Evolutionary conservation across 306 rosid genomes (phyloP).

Genomic region (Malus sieversii): DNA sequence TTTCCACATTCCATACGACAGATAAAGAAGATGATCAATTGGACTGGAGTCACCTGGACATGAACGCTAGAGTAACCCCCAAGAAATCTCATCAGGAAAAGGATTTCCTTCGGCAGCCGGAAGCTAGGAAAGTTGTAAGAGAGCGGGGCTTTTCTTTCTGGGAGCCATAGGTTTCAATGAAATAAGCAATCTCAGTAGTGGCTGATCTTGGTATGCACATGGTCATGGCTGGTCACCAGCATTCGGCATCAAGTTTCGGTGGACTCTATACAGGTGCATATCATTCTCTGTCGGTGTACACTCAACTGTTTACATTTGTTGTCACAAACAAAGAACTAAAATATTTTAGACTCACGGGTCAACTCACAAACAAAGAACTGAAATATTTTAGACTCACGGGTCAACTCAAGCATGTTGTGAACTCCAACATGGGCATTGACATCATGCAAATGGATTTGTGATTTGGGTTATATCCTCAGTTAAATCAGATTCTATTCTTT

Average conservation of each 20-base stretch:
- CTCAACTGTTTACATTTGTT: background rate
- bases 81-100: slow-evolving; percentile 34
- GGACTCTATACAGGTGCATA: background rate
- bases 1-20: slow-evolving; percentile 14
- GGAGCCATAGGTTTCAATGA: slow-evolving; percentile 38
- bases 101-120: slow-evolving; percentile 46
- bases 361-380: background rate
- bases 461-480: background rate
- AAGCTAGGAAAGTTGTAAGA: slow-evolving; percentile 54
- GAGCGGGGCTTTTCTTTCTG: slow-evolving; percentile 73
- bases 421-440: background rate
- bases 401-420: background rate
- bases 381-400: background rate
- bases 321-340: background rate
- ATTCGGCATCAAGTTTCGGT: background rate
- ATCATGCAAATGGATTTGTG: background rate
- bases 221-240: background rate
- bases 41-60: slow-evolving; percentile 18
- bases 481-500: background rate
- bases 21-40: slow-evolving; percentile 21
- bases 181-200: background rate
- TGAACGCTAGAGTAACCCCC: slow-evolving; percentile 17
- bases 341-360: background rate
- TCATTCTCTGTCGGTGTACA: background rate
- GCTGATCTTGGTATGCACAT: background rate